A percentile compares a stretch with the other conserved stretches of the same genome.
phyloP scores from a whole-genome alignment of 768 basidiomycete genomes.

The Mycena sanguinolenta region DNA sequence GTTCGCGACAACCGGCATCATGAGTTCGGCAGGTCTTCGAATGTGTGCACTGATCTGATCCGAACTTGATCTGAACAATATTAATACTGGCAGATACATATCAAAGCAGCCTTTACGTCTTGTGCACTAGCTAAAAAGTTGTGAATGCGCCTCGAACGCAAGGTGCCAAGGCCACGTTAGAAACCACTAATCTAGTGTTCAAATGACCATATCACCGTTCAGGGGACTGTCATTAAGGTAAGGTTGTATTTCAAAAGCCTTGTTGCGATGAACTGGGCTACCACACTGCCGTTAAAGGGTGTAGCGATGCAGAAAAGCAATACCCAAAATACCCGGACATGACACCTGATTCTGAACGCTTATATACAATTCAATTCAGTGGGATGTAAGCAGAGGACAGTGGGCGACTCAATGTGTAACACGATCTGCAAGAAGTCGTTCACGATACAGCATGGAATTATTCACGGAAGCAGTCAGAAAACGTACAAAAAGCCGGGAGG shows the following conservation, averaged over 20 bases:
- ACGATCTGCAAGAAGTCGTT: background rate
- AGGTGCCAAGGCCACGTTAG: background rate
- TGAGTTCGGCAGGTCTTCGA: conserved; percentile 1
- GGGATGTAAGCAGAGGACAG: conserved; percentile 4
- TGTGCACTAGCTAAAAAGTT: conserved; percentile 1
- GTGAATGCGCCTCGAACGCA: conserved; percentile 5
- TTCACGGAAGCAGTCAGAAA: conserved; percentile 4
- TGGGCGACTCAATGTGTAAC: conserved; percentile 3
- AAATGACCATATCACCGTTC: conserved; percentile 3
- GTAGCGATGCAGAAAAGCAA: background rate
- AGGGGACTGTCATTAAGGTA: conserved; percentile 7
- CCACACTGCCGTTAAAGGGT: conserved; percentile 3
- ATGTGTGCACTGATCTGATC: no score
- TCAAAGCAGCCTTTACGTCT: background rate
- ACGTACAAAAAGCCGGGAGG: conserved; percentile 1
- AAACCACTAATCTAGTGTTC: conserved; percentile 1
- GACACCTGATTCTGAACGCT: conserved; percentile 1
- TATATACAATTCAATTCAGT: conserved; percentile 1
- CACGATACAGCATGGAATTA: conserved; percentile 3
- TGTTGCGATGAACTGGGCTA: conserved; percentile 1
- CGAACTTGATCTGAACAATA: no score
- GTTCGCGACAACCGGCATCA: background rate
- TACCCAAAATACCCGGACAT: conserved; percentile 4
- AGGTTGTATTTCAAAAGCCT: background rate
- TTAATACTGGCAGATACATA: no score